These are phyloP conservation scores for Meira nashicola DNA, from an alignment of 1,284 basidiomycete genomes.

Conservation along the genomic window DNA sequence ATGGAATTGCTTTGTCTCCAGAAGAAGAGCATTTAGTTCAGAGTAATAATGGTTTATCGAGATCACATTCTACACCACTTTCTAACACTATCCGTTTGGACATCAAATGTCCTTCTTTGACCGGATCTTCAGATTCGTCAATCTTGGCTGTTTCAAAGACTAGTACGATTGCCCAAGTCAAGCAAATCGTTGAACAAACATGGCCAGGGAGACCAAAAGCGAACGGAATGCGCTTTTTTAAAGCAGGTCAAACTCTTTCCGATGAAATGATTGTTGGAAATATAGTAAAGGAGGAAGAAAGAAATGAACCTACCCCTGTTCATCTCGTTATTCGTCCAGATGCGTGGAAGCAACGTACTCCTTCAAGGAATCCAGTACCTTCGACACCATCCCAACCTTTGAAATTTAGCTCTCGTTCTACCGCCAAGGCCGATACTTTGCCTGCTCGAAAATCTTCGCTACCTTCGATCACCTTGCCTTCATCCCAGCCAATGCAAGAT, in stretches of 20 bases:
- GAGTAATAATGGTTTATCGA: too few species aligned
- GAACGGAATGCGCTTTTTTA: conserved; percentile 41
- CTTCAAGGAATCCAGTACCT: not conserved
- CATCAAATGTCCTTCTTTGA: conserved; percentile 7
- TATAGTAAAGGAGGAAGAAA: conserved; percentile 19
- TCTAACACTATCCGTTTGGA: not conserved
- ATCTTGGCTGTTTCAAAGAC: not conserved
- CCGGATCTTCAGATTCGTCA: not conserved
- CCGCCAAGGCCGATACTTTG: not conserved
- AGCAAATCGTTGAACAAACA: conserved; percentile 25
- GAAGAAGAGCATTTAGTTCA: not conserved
- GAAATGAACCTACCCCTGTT: conserved; percentile 25
- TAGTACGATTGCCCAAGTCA: conserved; percentile 15
- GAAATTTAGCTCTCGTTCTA: not conserved
- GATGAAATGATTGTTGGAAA: conserved; percentile 23
- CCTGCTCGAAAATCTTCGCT: not conserved
- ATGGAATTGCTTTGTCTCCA: not conserved
- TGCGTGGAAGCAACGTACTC: conserved; percentile 26
- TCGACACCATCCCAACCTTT: not conserved
- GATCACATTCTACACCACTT: not conserved
- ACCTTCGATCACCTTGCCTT: not conserved
- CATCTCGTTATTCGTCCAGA: conserved; percentile 47
- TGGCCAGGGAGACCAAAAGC: conserved; percentile 32
- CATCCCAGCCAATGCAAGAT: not conserved
- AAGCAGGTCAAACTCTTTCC: conserved; percentile 30